Evolutionary conservation across 306 rosid genomes (phyloP).

Genomic region (Vicia sativa): DNA sequence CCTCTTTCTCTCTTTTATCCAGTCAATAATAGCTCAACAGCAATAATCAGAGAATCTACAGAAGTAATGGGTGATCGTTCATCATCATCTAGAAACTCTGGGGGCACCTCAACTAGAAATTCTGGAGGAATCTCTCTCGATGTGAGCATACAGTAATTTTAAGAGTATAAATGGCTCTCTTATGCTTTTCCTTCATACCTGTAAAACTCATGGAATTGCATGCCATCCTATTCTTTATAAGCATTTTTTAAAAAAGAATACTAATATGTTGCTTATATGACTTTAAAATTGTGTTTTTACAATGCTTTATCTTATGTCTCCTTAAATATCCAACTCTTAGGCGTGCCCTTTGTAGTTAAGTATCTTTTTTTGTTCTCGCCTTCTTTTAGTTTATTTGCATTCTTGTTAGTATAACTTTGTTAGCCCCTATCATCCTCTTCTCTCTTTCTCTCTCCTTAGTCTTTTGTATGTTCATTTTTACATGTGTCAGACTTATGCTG

Average conservation of each 20-base stretch:
- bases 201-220: constrained; percentile 31
- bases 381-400: constrained; percentile 21
- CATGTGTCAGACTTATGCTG: constrained; percentile 34
- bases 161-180: constrained; percentile 23
- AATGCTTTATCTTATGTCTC: constrained; percentile 16
- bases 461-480: constrained; percentile 19
- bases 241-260: constrained; percentile 1
- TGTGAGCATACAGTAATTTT: constrained; percentile 54
- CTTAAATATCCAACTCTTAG: constrained; percentile 15
- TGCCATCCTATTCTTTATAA: constrained; percentile 21
- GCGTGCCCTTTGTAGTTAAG: constrained; percentile 11
- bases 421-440: background rate
- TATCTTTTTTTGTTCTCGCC: background rate
- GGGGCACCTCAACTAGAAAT: constrained; percentile 55
- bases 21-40: constrained; percentile 46
- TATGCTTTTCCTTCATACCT: constrained; percentile 24
- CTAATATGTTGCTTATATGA: constrained; percentile 6
- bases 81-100: constrained; percentile 61
- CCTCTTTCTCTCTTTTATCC: constrained; percentile 82
- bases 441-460: constrained; percentile 18
- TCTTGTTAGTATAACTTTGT: constrained; percentile 22
- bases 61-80: constrained; percentile 50
- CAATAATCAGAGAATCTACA: constrained; percentile 48
- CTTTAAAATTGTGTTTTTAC: constrained; percentile 1
- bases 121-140: constrained; percentile 71